These are phyloP conservation scores for Russula brevipes DNA, from an alignment of 768 basidiomycete genomes.

Conservation along the genomic window DNA sequence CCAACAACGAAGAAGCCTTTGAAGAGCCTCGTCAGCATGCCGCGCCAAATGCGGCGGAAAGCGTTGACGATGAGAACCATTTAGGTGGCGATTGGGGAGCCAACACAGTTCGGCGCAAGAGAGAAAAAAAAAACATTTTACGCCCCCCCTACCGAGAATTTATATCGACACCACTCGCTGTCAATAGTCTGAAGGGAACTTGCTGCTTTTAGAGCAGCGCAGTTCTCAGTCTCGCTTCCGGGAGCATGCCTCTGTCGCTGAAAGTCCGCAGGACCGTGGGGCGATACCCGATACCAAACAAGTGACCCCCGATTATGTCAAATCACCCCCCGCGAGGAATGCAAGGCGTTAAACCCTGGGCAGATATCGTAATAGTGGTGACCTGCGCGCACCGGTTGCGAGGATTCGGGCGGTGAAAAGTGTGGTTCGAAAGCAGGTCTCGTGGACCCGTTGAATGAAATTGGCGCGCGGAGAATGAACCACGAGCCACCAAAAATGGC, in stretches of 20 bases:
- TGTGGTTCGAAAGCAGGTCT: no score
- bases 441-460: no score
- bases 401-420: no score
- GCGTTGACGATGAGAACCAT: conserved; percentile 18
- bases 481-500: no score
- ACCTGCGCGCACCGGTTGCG: no score
- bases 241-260: background rate
- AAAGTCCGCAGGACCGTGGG: no score
- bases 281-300: no score
- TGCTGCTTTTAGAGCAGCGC: background rate
- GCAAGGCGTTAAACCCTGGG: no score
- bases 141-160: background rate
- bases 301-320: no score
- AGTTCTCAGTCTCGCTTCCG: background rate
- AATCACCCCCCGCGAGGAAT: no score
- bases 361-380: no score
- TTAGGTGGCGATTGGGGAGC: background rate
- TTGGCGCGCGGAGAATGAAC: no score
- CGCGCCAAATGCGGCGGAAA: conserved; percentile 21
- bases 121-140: background rate
- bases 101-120: background rate
- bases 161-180: background rate
- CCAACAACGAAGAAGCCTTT: conserved; percentile 10
- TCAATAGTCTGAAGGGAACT: conserved; percentile 8
- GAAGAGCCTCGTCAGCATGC: background rate